Conservation (phyloP, 2,329 filamentous ascomycete genomes). For the Phyllosticta citriasiana region DNA sequence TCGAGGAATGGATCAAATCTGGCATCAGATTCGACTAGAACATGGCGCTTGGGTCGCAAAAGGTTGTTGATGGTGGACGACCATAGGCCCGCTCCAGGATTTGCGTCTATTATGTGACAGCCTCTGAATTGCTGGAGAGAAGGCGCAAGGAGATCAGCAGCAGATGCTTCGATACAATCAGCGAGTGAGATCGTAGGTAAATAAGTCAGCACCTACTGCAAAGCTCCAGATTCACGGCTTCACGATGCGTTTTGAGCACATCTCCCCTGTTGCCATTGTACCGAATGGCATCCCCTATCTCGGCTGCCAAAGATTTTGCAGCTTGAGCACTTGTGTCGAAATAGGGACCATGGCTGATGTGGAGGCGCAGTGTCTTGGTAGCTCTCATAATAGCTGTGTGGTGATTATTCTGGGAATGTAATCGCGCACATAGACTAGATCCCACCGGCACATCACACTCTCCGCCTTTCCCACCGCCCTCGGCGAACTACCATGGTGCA, state of each 20-base stretch:
- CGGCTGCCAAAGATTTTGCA: neutral
- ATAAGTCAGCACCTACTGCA: conserved; percentile 27
- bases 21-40: conserved; percentile 67
- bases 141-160: conserved; percentile 40
- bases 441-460: neutral
- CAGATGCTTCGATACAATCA: neutral
- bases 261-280: neutral
- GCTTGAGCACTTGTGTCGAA: neutral
- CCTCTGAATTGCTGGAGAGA: conserved; percentile 60
- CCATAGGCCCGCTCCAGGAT: conserved; percentile 71
- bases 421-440: neutral
- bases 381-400: neutral
- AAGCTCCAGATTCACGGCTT: conserved; percentile 33
- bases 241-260: neutral
- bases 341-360: neutral
- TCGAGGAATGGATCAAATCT: conserved; percentile 37
- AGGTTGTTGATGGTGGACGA: conserved; percentile 65
- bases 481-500: neutral
- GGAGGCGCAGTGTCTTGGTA: neutral
- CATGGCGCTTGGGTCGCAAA: conserved; percentile 69
- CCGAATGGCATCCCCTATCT: neutral
- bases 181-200: neutral
- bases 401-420: neutral
- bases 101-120: conserved; percentile 79
- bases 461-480: too few relatives aligned